These are phyloP conservation scores for Botryotinia calthae DNA, from an alignment of 2,329 filamentous ascomycete species.

Conservation along the genomic window DNA sequence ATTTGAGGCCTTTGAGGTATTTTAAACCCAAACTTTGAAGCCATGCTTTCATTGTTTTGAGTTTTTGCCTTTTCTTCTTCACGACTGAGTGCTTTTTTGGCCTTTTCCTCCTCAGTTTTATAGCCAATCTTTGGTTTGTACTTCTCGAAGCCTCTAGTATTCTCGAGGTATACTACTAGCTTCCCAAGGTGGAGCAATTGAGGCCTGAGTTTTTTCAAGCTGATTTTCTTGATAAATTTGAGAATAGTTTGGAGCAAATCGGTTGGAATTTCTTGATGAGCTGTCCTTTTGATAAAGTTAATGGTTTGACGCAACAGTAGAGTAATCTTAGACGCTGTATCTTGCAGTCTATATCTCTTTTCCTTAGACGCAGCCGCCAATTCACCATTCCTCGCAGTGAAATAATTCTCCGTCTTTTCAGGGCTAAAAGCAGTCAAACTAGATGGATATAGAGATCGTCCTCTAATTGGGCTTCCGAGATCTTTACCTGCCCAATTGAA, in stretches of 20 bases:
- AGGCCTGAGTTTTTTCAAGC: constrained; percentile 15
- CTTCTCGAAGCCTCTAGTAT: constrained; percentile 13
- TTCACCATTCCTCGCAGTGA: constrained; percentile 29
- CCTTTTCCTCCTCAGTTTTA: constrained; percentile 3
- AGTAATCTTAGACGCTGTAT: constrained; percentile 33
- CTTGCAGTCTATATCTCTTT: constrained; percentile 34
- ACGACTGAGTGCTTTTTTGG: background rate
- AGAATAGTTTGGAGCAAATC: constrained; percentile 35
- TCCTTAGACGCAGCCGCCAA: constrained; percentile 28
- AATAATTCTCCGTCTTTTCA: constrained; percentile 23
- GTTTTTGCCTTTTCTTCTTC: background rate
- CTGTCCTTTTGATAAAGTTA: constrained; percentile 32
- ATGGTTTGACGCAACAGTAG: constrained; percentile 33
- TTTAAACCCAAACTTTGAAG: constrained; percentile 21
- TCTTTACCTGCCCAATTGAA: constrained; percentile 41
- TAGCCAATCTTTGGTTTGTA: constrained; percentile 14
- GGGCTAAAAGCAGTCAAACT: constrained; percentile 34
- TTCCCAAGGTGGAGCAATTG: constrained; percentile 22
- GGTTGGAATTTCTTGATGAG: constrained; percentile 32
- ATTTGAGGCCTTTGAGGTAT: constrained; percentile 18
- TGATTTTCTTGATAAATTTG: constrained; percentile 17
- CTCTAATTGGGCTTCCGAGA: constrained; percentile 37
- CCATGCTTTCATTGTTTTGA: constrained; percentile 12
- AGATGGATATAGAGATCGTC: constrained; percentile 39
- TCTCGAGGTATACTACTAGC: constrained; percentile 22